phyloP scores from a whole-genome alignment of 1,284 basidiomycete genomes.

The Erythrobasidium hasegawianum region DNA sequence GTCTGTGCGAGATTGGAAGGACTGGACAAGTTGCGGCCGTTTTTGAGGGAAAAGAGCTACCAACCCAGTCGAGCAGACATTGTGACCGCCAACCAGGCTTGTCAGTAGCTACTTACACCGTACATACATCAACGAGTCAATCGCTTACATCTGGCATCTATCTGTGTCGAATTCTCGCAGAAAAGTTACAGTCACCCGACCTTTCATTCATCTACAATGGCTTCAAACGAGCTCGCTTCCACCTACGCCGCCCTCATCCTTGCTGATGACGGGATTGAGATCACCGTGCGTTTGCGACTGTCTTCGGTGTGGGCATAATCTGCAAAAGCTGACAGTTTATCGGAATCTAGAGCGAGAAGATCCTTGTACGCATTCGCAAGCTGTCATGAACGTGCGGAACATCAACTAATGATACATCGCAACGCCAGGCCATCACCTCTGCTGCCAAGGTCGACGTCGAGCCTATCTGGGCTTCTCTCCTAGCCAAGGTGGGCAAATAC shows the following conservation, averaged over 20 bases:
- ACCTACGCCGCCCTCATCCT: slow-evolving; percentile 94
- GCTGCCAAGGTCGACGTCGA: slow-evolving; percentile 86
- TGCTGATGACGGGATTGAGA: slow-evolving; percentile 93
- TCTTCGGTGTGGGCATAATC: too few species aligned
- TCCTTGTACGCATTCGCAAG: slow-evolving; percentile 13
- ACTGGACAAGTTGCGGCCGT: too few species aligned
- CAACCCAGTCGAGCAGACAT: slow-evolving; percentile 19
- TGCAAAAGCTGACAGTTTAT: neutral
- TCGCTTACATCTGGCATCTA: too few species aligned
- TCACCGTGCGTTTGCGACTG: slow-evolving; percentile 92
- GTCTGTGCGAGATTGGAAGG: too few species aligned
- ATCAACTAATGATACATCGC: slow-evolving; percentile 52
- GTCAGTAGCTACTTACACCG: too few species aligned
- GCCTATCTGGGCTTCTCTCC: slow-evolving; percentile 93
- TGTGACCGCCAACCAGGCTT: slow-evolving; percentile 5
- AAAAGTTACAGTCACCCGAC: too few species aligned
- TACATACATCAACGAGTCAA: too few species aligned
- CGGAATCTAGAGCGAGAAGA: slow-evolving; percentile 36
- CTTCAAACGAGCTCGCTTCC: slow-evolving; percentile 66
- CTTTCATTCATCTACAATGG: slow-evolving; percentile 19
- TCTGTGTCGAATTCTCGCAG: too few species aligned
- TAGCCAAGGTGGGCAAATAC: slow-evolving; percentile 64
- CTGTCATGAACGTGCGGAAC: neutral
- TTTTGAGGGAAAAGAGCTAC: slow-evolving; percentile 8
- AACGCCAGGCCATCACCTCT: slow-evolving; percentile 68